These are phyloP conservation scores for Juglanconis sp. DNA, from an alignment of 2,329 filamentous ascomycete genomes.

Conservation along the genomic window DNA sequence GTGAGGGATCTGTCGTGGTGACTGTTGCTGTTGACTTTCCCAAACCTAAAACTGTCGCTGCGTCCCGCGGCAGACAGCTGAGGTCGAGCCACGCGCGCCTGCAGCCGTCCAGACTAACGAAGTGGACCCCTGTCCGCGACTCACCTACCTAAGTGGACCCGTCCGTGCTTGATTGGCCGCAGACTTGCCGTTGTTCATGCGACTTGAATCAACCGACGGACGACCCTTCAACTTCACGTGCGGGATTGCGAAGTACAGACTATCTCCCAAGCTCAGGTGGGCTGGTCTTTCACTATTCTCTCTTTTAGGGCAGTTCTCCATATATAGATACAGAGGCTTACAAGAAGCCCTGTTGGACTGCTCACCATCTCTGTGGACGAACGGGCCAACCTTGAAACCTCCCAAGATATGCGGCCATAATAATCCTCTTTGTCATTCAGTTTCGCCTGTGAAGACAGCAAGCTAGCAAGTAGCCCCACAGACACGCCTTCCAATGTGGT, in stretches of 20 bases:
- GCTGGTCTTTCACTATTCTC: too few species aligned
- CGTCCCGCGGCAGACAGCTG: background rate
- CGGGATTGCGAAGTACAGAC: too few species aligned
- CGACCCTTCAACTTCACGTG: slow-evolving; percentile 6
- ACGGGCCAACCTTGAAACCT: too few species aligned
- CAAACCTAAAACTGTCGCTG: background rate
- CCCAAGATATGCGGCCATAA: too few species aligned
- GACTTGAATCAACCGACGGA: background rate
- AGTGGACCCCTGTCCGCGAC: slow-evolving; percentile 18
- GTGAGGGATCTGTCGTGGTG: background rate
- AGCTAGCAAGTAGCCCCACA: background rate
- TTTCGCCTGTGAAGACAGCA: background rate
- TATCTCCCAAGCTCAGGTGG: too few species aligned
- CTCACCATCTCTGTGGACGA: too few species aligned
- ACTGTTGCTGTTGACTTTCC: slow-evolving; percentile 12
- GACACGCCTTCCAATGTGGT: background rate
- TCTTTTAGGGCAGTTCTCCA: too few species aligned
- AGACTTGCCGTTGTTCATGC: background rate
- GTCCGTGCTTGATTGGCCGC: background rate
- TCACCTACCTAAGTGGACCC: background rate
- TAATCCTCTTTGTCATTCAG: background rate
- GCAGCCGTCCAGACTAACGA: slow-evolving; percentile 6
- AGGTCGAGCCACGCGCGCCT: background rate
- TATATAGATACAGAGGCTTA: too few species aligned
- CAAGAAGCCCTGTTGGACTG: too few species aligned